Percentiles rank a stretch among this genome's conserved stretches.
Conservation (phyloP, 441 rosid species). For the Croton laevigatus region DNA sequence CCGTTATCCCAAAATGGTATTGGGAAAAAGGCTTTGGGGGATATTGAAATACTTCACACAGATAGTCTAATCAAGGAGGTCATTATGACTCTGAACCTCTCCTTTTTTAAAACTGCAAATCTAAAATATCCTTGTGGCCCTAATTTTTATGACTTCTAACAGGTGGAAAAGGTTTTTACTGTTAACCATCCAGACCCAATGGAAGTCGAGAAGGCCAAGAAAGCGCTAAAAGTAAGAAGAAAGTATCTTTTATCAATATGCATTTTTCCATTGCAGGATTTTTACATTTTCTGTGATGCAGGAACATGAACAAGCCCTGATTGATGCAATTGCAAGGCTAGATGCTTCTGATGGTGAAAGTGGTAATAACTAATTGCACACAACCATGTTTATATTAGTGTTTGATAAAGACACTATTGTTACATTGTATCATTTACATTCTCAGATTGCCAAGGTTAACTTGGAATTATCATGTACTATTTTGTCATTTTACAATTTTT, state of each 20-base stretch:
- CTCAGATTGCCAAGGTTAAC: conserved; percentile 29
- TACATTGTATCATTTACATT: conserved; percentile 35
- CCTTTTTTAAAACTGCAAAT: conserved; percentile 5
- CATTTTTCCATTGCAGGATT: background rate
- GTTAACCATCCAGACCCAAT: conserved; percentile 65
- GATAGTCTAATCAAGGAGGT: conserved; percentile 93
- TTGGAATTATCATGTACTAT: conserved; percentile 28
- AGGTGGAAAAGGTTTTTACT: conserved; percentile 92
- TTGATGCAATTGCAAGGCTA: conserved; percentile 89
- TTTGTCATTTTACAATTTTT: conserved; percentile 19
- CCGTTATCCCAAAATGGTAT: conserved; percentile 66
- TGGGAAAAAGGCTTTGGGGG: conserved; percentile 73
- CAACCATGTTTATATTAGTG: conserved; percentile 35
- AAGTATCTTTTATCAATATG: conserved; percentile 5
- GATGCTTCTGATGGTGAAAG: conserved; percentile 98
- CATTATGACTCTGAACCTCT: conserved; percentile 19
- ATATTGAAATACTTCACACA: conserved; percentile 87
- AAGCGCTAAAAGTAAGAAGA: conserved; percentile 65
- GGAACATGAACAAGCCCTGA: conserved; percentile 95
- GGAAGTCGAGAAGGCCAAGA: conserved; percentile 90
- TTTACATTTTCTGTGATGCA: conserved; percentile 29
- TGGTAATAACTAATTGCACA: conserved; percentile 77
- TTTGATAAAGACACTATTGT: conserved; percentile 21
- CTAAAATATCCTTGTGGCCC: conserved; percentile 1
- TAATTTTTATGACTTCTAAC: conserved; percentile 23